phyloP scores from a whole-genome alignment of 2,329 filamentous ascomycete species.

The Ceratocystis huliohia region DNA sequence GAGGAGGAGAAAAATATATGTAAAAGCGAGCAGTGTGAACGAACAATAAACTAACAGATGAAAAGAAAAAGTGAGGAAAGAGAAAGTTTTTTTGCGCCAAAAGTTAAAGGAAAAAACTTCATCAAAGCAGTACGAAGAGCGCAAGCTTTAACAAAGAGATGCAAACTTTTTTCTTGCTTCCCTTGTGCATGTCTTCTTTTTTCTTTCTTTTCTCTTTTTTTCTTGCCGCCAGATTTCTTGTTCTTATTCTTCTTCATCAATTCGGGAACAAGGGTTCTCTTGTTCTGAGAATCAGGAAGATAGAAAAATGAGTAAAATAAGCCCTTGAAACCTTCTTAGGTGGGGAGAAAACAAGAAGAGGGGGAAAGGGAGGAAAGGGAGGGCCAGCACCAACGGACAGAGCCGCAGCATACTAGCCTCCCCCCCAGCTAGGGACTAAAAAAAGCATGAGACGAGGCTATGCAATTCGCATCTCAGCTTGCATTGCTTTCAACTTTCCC shows the following conservation, averaged over 20 bases:
- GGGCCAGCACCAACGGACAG: no score
- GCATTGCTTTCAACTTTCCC: no score
- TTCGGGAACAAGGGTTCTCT: no score
- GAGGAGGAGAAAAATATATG: not conserved
- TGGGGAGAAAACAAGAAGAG: no score
- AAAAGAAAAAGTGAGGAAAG: not conserved
- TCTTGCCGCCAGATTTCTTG: not conserved
- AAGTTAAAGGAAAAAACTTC: not conserved
- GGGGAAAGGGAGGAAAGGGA: no score
- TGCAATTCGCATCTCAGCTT: no score
- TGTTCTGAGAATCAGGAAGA: no score
- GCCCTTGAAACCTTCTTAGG: no score
- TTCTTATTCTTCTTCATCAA: no score
- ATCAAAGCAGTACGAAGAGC: not conserved
- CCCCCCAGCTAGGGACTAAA: not conserved
- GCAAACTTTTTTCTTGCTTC: conserved; percentile 3
- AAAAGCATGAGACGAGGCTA: not conserved
- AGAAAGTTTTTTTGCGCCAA: not conserved
- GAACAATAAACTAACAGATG: not conserved
- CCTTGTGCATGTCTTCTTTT: not conserved
- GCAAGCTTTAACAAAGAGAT: not conserved
- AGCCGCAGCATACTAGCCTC: no score
- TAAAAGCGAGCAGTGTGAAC: not conserved
- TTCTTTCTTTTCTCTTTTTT: conserved; percentile 4
- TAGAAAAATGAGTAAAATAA: no score